Base-by-base conservation (phyloP, 2,329 filamentous ascomycete genomes). In the Cordyceps militaris region DNA sequence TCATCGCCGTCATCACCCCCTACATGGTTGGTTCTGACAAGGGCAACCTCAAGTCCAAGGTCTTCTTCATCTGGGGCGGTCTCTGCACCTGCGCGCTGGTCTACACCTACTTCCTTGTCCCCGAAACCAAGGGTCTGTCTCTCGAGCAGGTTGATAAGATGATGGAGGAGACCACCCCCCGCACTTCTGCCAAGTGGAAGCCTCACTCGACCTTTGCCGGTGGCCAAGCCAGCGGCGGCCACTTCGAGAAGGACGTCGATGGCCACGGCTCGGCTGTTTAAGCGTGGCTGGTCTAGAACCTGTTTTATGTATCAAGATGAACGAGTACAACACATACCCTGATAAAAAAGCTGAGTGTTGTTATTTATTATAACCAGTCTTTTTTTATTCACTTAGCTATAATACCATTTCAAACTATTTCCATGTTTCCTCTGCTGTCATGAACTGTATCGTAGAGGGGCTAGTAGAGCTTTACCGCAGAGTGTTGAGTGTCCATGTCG, bases 131-230 rank as follows among this genome's bases (percentile, higher is more conserved):
- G 81, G 87, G 87, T 58, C 79, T 90, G 48, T 86, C 86, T 54
- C 84, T 90, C 44, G 87, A 91, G 76, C 87, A 91, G 76, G 86
- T 91, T 67, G 87, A 91, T 77, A 85, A 84, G 79, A 93, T 95
- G 89, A 84, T 94, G 80, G 89, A 92, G 77, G 89, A 95, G 83
- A 85, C 83, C 40, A 90, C 83, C 21, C 88, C 90, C 38, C 84
- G 88, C 63, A 90, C 82, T 19, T 92, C 88, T 3, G 76, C 83
- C 74, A 86, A 84, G 75, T 94, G 90, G 89, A 82, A 79, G 72
- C 88, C 88, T 44, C 80, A 80, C 66, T 76, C 76, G 65, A 91
- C 88, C 64, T 92, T 88, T 64, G 85, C 86, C 54, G 69, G 71
- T 50, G 73, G 82, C 61, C 52, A 61, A 63, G 63, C 66, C 60